Percentiles rank a stretch among this genome's conserved stretches.
These are phyloP conservation scores for Allantophomopsis lycopodina DNA, from an alignment of 2,329 filamentous ascomycete genomes.

Conservation along the genomic window DNA sequence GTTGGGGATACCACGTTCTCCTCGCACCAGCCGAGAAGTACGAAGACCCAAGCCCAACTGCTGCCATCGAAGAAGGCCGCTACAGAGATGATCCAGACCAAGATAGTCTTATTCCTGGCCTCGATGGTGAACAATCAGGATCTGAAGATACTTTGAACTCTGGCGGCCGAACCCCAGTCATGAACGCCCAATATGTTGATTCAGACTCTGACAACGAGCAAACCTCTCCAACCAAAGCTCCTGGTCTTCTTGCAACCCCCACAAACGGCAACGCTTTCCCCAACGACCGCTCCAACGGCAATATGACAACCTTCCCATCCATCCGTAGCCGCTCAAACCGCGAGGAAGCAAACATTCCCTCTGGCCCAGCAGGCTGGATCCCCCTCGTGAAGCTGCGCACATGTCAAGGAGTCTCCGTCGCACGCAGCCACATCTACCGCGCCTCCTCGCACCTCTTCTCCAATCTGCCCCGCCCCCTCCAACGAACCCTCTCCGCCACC, in stretches of 20 bases:
- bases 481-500: conserved; percentile 29
- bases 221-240: conserved; percentile 20
- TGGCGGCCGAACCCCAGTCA: conserved; percentile 18
- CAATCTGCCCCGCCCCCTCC: conserved; percentile 32
- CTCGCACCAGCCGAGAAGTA: conserved; percentile 74
- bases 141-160: conserved; percentile 14
- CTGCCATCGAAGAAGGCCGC: conserved; percentile 31
- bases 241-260: conserved; percentile 8
- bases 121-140: conserved; percentile 23
- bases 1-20: conserved; percentile 92
- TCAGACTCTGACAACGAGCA: conserved; percentile 27
- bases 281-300: conserved; percentile 20
- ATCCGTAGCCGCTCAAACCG: conserved; percentile 23
- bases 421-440: conserved; percentile 5
- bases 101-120: conserved; percentile 30
- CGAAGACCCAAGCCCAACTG: conserved; percentile 31
- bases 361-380: conserved; percentile 27
- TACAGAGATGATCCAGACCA: conserved; percentile 33
- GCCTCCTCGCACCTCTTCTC: conserved; percentile 18
- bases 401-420: conserved; percentile 9
- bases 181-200: conserved; percentile 13
- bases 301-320: conserved; percentile 50
- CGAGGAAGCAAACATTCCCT: conserved; percentile 18
- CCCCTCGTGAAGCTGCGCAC: conserved; percentile 21
- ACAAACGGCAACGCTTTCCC: conserved; percentile 10